Evolutionary conservation across 208 protist genomes (phyloP).

Genomic region (Porcisia hertigi): DNA sequence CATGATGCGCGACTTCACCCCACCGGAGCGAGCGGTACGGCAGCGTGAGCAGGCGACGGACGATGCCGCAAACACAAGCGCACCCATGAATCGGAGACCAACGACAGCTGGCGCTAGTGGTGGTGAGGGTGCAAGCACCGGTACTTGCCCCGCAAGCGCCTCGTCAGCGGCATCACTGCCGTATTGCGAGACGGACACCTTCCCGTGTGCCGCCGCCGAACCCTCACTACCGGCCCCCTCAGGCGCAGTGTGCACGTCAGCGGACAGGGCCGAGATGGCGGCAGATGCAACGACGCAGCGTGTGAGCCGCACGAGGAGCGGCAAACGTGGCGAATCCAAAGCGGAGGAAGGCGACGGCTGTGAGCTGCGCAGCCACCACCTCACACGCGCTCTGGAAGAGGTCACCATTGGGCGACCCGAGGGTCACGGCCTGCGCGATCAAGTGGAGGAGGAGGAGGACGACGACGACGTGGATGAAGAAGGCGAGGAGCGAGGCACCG

Average conservation of each 20-base stretch:
- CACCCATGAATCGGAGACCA: slow-evolving; percentile 1
- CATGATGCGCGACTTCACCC: slow-evolving; percentile 40
- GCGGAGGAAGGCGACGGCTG: not conserved
- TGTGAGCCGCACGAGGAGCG: not conserved
- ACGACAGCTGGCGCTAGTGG: not conserved
- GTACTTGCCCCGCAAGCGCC: not conserved
- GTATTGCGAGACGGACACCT: too few relatives aligned
- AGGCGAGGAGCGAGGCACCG: not conserved
- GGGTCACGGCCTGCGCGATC: slow-evolving; percentile 32
- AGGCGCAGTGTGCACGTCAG: not conserved
- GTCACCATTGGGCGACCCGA: slow-evolving; percentile 34
- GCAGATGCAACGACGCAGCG: not conserved
- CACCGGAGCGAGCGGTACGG: slow-evolving; percentile 38
- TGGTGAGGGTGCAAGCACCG: not conserved
- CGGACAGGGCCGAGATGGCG: not conserved
- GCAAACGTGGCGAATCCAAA: not conserved
- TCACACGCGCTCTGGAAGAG: slow-evolving; percentile 19
- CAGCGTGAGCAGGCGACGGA: slow-evolving; percentile 14
- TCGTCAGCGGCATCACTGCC: not conserved
- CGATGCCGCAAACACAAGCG: not conserved
- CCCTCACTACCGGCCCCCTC: too few relatives aligned
- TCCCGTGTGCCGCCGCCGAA: not conserved
- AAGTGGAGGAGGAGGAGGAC: slow-evolving; percentile 20
- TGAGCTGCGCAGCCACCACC: slow-evolving; percentile 16
- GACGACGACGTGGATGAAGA: slow-evolving; percentile 8